Conservation (phyloP, 2,329 filamentous ascomycete genomes). For the Magnaporthales sp. region DNA sequence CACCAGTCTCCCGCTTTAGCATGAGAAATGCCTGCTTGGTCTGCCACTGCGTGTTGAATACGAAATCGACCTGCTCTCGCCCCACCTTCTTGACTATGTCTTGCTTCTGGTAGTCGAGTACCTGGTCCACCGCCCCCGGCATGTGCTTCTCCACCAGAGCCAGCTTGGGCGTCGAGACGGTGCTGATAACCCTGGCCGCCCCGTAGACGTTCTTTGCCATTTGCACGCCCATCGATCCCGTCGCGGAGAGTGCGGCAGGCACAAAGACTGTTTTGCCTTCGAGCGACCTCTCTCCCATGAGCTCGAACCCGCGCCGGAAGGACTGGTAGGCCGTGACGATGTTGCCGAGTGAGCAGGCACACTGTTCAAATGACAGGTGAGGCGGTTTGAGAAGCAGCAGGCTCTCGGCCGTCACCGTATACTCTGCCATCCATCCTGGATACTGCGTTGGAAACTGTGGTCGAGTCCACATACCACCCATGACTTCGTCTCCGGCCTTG, state of each 20-base stretch:
- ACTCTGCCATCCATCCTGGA: constrained; percentile 30
- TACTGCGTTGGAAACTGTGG: constrained; percentile 21
- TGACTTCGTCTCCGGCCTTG: constrained; percentile 27
- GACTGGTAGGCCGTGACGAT: constrained; percentile 34
- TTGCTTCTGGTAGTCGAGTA: constrained; percentile 41
- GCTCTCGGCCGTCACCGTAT: constrained; percentile 24
- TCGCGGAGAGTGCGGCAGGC: constrained; percentile 38
- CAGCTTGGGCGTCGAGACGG: constrained; percentile 43
- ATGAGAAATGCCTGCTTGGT: constrained; percentile 30
- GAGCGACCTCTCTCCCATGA: constrained; percentile 26
- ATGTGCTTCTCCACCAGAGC: constrained; percentile 30
- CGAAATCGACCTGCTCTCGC: constrained; percentile 36
- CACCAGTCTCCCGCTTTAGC: constrained; percentile 25
- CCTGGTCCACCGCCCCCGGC: constrained; percentile 35
- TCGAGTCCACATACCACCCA: constrained; percentile 26
- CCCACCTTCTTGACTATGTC: constrained; percentile 27
- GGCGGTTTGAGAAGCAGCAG: constrained; percentile 24
- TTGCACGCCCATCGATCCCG: constrained; percentile 36
- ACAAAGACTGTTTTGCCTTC: constrained; percentile 43
- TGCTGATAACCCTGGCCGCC: constrained; percentile 37
- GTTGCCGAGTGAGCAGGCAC: constrained; percentile 22
- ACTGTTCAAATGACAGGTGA: constrained; percentile 17
- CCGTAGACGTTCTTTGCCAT: constrained; percentile 41
- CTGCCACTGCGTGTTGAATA: constrained; percentile 36
- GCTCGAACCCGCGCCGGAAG: constrained; percentile 27